Evolutionary conservation across 192 early-diverging fungal genomes (phyloP).

Genomic region (Coemansia sp.): DNA sequence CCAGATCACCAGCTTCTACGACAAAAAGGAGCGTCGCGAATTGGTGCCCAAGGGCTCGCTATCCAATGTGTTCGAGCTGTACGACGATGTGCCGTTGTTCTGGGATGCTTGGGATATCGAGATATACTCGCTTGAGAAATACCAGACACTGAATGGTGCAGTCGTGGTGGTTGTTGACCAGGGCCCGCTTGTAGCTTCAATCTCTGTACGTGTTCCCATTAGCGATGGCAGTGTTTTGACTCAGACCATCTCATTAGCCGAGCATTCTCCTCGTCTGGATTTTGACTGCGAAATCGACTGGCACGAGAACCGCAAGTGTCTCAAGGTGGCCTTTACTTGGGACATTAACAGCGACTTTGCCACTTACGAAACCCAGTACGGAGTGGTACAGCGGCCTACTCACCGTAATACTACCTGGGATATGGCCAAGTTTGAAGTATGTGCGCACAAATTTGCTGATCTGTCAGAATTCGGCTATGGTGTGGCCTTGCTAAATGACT

Average conservation of each 20-base stretch:
- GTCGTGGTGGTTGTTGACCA: slow-evolving; percentile 59
- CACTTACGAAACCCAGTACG: slow-evolving; percentile 97
- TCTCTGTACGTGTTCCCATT: slow-evolving; percentile 65
- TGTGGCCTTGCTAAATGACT: slow-evolving; percentile 89
- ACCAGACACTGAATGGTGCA: slow-evolving; percentile 57
- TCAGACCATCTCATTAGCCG: slow-evolving; percentile 76
- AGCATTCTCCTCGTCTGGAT: slow-evolving; percentile 70
- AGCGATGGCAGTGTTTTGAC: slow-evolving; percentile 63
- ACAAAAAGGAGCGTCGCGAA: slow-evolving; percentile 58
- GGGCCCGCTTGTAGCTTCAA: slow-evolving; percentile 77
- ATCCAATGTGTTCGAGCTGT: slow-evolving; percentile 74
- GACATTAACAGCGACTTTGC: slow-evolving; percentile 78
- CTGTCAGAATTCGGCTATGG: slow-evolving; percentile 95
- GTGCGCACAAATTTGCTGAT: slow-evolving; percentile 95
- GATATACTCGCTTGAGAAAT: slow-evolving; percentile 90
- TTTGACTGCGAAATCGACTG: slow-evolving; percentile 90
- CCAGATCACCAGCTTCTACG: slow-evolving; percentile 65
- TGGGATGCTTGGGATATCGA: slow-evolving; percentile 93
- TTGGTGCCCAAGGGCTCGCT: slow-evolving; percentile 26
- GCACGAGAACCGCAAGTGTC: slow-evolving; percentile 84
- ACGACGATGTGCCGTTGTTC: slow-evolving; percentile 83
- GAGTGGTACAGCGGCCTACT: slow-evolving; percentile 86
- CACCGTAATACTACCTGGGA: slow-evolving; percentile 95
- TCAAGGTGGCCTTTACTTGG: slow-evolving; percentile 92
- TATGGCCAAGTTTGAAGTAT: slow-evolving; percentile 89